A percentile compares a stretch with the other conserved stretches of the same genome.
Evolutionary conservation across 2,329 filamentous ascomycete species (phyloP).

Genomic region (Conoideocrella luteorostrata): DNA sequence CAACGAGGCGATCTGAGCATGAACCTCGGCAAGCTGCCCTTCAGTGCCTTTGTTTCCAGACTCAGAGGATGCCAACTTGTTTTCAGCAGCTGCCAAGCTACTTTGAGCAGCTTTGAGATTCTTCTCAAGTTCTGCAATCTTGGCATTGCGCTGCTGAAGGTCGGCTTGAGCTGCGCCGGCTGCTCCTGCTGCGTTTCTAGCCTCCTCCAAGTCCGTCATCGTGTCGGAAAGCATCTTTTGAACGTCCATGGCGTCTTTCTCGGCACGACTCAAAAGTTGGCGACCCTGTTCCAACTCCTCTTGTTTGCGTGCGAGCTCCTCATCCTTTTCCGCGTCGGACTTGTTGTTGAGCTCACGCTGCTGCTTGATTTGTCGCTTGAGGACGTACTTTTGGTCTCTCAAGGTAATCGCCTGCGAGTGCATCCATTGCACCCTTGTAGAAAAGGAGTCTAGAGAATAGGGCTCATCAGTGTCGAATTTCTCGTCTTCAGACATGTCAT

Average conservation of each 20-base stretch:
- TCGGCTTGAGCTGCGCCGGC: conserved; percentile 18
- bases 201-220: conserved; percentile 40
- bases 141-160: conserved; percentile 29
- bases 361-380: conserved; percentile 90
- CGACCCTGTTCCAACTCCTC: conserved; percentile 46
- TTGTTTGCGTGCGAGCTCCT: conserved; percentile 52
- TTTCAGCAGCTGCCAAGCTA: conserved; percentile 25
- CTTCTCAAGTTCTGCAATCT: conserved; percentile 34
- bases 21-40: conserved; percentile 24
- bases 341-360: conserved; percentile 89
- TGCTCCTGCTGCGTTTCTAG: conserved; percentile 18
- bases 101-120: conserved; percentile 9
- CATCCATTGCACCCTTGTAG: conserved; percentile 69
- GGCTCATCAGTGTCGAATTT: conserved; percentile 49
- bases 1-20: conserved; percentile 25
- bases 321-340: conserved; percentile 66
- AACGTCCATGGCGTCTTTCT: conserved; percentile 30
- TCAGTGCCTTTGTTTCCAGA: conserved; percentile 31
- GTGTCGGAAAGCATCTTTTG: conserved; percentile 44
- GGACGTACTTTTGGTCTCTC: conserved; percentile 80
- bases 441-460: conserved; percentile 72
- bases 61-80: conserved; percentile 25
- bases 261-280: conserved; percentile 28
- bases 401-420: conserved; percentile 70
- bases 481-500: conserved; percentile 58